Evolutionary conservation across 225 moss, liverwort and hornwort species (phyloP).

Genomic region (Bryoerythrophyllum caledonicum): DNA sequence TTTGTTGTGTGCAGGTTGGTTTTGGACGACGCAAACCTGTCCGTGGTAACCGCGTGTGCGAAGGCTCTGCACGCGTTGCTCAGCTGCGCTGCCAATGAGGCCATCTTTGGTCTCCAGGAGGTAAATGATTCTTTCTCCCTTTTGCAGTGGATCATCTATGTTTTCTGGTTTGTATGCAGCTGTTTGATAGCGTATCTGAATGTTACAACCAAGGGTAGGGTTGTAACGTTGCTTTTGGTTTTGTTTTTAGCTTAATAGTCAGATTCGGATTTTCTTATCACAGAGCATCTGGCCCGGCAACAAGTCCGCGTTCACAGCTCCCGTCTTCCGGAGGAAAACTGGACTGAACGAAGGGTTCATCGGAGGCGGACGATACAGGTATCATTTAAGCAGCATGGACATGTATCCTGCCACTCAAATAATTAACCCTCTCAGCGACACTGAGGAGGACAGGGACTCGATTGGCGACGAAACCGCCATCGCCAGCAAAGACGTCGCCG

Average conservation of each 20-base stretch:
- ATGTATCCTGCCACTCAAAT: constrained; percentile 55
- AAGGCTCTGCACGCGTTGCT: constrained; percentile 45
- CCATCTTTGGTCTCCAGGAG: constrained; percentile 47
- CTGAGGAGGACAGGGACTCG: constrained; percentile 69
- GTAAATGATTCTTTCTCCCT: constrained; percentile 11
- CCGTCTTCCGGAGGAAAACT: constrained; percentile 68
- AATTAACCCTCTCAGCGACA: constrained; percentile 38
- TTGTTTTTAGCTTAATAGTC: no score
- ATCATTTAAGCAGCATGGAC: constrained; percentile 57
- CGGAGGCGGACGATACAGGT: constrained; percentile 86
- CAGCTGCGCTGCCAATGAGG: constrained; percentile 50
- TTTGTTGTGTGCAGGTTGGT: constrained; percentile 29
- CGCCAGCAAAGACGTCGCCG: constrained; percentile 77
- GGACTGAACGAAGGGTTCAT: constrained; percentile 69
- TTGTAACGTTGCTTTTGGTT: no score
- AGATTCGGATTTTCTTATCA: not conserved
- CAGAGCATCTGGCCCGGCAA: constrained; percentile 73
- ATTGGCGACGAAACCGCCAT: constrained; percentile 65
- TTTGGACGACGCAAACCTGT: constrained; percentile 29
- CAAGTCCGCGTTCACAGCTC: constrained; percentile 69
- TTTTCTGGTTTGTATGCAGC: no score
- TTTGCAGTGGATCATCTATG: no score
- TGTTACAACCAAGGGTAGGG: no score
- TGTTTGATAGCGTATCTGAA: no score
- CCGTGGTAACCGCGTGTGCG: constrained; percentile 36